A percentile compares a stretch with the other conserved stretches of the same genome.
Conservation (phyloP, 2,329 filamentous ascomycete genomes). For the Aspergillus pseudonomiae region DNA sequence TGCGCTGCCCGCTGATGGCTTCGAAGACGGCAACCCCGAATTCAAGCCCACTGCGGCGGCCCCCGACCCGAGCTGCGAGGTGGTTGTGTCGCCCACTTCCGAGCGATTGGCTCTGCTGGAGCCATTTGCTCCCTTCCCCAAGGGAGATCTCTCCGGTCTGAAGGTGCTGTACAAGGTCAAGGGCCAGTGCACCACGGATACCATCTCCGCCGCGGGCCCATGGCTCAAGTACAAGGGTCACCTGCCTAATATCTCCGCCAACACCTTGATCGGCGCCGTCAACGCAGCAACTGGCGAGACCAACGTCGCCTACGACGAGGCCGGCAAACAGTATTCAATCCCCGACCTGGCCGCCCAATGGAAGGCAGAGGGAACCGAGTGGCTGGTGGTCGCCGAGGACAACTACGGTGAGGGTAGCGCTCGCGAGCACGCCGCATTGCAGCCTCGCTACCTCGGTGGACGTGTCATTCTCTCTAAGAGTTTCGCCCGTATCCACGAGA, state of each 20-base stretch:
- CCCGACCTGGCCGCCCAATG: conserved; percentile 84
- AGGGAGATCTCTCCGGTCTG: conserved; percentile 72
- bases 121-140: conserved; percentile 83
- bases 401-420: conserved; percentile 95
- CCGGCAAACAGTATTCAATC: conserved; percentile 75
- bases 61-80: conserved; percentile 69
- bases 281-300: conserved; percentile 92
- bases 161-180: conserved; percentile 93
- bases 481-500: conserved; percentile 92
- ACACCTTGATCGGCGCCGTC: conserved; percentile 93
- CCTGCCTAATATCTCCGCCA: conserved; percentile 94
- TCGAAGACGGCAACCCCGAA: conserved; percentile 74
- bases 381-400: conserved; percentile 95
- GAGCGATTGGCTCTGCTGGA: conserved; percentile 88
- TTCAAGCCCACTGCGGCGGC: conserved; percentile 73
- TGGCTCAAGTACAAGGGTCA: conserved; percentile 99
- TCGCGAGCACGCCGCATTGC: conserved; percentile 84
- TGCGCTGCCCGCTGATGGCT: conserved; percentile 70
- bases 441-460: conserved; percentile 87
- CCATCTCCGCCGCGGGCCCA: conserved; percentile 93
- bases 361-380: conserved; percentile 74
- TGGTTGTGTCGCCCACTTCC: conserved; percentile 84
- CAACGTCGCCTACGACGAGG: conserved; percentile 86
- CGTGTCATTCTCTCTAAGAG: conserved; percentile 82
- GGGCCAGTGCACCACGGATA: conserved; percentile 98